Evolutionary conservation across 2,329 filamentous ascomycete genomes (phyloP).

Genomic region (Acrodontium crateriforme): DNA sequence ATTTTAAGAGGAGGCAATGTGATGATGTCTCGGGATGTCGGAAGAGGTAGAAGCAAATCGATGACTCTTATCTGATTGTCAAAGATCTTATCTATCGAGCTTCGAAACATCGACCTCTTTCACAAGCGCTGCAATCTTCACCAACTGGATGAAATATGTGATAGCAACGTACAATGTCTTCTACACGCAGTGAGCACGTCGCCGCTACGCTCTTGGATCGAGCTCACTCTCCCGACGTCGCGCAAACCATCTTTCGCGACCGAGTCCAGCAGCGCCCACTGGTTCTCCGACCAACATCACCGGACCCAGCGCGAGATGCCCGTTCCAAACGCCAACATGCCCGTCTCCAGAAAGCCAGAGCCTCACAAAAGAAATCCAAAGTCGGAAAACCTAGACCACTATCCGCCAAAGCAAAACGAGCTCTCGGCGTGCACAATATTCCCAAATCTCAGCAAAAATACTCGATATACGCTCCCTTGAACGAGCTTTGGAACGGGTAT

Average conservation of each 20-base stretch:
- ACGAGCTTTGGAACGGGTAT: slow-evolving; percentile 72
- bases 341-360: slow-evolving; percentile 20
- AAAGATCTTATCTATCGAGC: no score
- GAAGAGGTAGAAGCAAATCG: no score
- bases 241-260: slow-evolving; percentile 60
- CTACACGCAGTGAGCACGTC: slow-evolving; percentile 17
- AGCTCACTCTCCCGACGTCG: slow-evolving; percentile 63
- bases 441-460: slow-evolving; percentile 57
- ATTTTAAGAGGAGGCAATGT: no score
- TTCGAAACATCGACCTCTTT: no score
- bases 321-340: slow-evolving; percentile 32
- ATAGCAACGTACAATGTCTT: no score
- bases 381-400: slow-evolving; percentile 58
- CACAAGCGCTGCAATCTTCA: no score
- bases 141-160: no score
- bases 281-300: slow-evolving; percentile 62
- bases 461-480: slow-evolving; percentile 60
- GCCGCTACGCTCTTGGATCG: slow-evolving; percentile 53
- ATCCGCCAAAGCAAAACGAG: slow-evolving; percentile 64
- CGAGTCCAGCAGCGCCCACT: slow-evolving; percentile 74
- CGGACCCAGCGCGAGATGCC: slow-evolving; percentile 41
- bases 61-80: no score
- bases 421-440: slow-evolving; percentile 59
- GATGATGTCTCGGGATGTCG: no score
- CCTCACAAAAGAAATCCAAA: slow-evolving; percentile 26